Evolutionary conservation across 2,329 filamentous ascomycete species (phyloP).

Genomic region (Alternaria ethzedia): DNA sequence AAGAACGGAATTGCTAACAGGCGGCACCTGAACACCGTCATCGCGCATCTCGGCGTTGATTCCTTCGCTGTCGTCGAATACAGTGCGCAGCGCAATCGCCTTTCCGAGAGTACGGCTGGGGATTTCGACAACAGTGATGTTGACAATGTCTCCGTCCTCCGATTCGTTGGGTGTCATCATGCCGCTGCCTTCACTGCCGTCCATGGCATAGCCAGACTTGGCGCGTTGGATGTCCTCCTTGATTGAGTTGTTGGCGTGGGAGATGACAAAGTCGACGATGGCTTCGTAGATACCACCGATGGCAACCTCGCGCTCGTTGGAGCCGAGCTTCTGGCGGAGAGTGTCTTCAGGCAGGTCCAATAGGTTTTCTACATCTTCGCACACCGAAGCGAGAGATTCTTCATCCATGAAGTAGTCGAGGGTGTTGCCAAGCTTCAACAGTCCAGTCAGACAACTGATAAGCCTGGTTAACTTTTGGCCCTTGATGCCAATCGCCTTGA

Average conservation of each 20-base stretch:
- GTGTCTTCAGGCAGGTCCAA: constrained; percentile 87
- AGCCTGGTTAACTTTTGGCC: constrained; percentile 81
- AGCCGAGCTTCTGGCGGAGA: constrained; percentile 77
- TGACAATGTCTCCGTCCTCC: constrained; percentile 84
- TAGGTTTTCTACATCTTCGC: constrained; percentile 86
- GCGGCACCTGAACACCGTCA: constrained; percentile 80
- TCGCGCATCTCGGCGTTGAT: constrained; percentile 98
- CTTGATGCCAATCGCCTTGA: constrained; percentile 94
- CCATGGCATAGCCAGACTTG: constrained; percentile 70
- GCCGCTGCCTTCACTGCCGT: constrained; percentile 62
- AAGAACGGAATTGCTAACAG: constrained; percentile 80
- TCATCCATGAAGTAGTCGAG: constrained; percentile 83
- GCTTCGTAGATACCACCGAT: constrained; percentile 91
- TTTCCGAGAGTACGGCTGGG: constrained; percentile 82
- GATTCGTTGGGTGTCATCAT: constrained; percentile 67
- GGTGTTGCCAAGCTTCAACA: constrained; percentile 91
- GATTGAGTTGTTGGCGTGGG: constrained; percentile 87
- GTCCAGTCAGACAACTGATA: constrained; percentile 81
- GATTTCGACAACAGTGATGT: constrained; percentile 86
- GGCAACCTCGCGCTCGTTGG: constrained; percentile 80
- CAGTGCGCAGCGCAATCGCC: constrained; percentile 83
- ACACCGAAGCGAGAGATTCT: constrained; percentile 82
- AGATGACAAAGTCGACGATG: constrained; percentile 91
- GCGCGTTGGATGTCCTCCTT: constrained; percentile 73
- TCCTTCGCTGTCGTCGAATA: constrained; percentile 90